These are phyloP conservation scores for Aspergillus floridensis DNA, from an alignment of 2,329 filamentous ascomycete genomes.

Conservation along the genomic window DNA sequence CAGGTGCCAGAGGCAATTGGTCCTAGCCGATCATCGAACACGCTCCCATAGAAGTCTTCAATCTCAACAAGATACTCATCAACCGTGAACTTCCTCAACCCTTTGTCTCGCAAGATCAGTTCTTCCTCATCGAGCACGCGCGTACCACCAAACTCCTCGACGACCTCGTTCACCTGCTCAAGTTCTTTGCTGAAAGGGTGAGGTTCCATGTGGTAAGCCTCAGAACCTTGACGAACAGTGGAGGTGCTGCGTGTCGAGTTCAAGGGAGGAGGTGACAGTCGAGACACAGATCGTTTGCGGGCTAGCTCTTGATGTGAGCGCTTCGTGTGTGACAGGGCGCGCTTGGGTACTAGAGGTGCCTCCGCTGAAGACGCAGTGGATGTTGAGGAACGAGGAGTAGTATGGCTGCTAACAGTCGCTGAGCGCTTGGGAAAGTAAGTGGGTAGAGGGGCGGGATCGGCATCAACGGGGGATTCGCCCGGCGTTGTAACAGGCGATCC, in stretches of 20 bases:
- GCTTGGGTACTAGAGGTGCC: constrained; percentile 69
- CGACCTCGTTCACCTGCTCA: constrained; percentile 87
- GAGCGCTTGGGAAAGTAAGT: constrained; percentile 67
- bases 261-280: constrained; percentile 44
- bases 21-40: constrained; percentile 53
- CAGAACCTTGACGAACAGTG: constrained; percentile 32
- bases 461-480: constrained; percentile 47
- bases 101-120: constrained; percentile 64
- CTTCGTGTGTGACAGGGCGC: constrained; percentile 86
- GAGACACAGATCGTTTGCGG: constrained; percentile 63
- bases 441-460: constrained; percentile 53
- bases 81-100: constrained; percentile 70
- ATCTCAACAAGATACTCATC: constrained; percentile 85
- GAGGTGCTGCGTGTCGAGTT: constrained; percentile 36
- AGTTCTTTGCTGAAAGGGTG: constrained; percentile 89
- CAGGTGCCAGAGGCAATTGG: constrained; percentile 37
- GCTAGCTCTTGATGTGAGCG: constrained; percentile 74
- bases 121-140: constrained; percentile 70
- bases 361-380: constrained; percentile 47
- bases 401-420: constrained; percentile 60
- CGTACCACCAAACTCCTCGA: constrained; percentile 75
- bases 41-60: constrained; percentile 62
- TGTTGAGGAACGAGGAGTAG: constrained; percentile 44
- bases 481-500: constrained; percentile 51
- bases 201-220: constrained; percentile 37